Percentiles rank a stretch among this genome's conserved stretches.
Evolutionary conservation across 345 rosid genomes (phyloP).

Genomic region (Corchorus capsularis): DNA sequence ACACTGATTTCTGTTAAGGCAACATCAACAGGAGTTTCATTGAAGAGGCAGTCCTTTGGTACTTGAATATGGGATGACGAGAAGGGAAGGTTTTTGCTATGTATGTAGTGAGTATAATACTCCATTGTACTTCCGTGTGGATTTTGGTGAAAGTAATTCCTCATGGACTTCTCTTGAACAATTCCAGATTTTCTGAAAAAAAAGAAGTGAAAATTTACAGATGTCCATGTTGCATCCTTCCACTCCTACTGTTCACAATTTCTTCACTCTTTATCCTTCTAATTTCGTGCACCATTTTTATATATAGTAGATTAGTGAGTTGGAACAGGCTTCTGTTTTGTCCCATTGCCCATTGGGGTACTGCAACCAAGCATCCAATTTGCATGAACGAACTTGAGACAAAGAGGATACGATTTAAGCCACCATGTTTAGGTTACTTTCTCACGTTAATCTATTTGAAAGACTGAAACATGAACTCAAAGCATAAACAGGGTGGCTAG

Average conservation of each 20-base stretch:
- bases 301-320: not conserved
- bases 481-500: not conserved
- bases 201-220: not conserved
- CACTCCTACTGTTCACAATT: not conserved
- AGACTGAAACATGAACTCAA: not conserved
- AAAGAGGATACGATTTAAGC: not conserved
- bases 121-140: conserved; percentile 9
- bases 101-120: conserved; percentile 18
- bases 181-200: not conserved
- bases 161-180: not conserved
- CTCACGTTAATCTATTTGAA: not conserved
- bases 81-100: conserved; percentile 11
- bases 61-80: conserved; percentile 23
- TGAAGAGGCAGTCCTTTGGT: conserved; percentile 1
- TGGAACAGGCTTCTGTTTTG: not conserved
- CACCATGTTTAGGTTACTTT: not conserved
- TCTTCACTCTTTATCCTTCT: too few relatives aligned
- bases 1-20: not conserved
- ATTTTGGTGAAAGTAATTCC: not conserved
- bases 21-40: conserved; percentile 12
- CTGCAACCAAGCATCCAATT: not conserved
- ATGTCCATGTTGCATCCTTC: not conserved
- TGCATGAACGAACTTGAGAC: not conserved
- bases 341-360: too few relatives aligned
- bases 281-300: too few relatives aligned